Conservation (phyloP, 2,329 filamentous ascomycete species). For the Penicillium expansum region DNA sequence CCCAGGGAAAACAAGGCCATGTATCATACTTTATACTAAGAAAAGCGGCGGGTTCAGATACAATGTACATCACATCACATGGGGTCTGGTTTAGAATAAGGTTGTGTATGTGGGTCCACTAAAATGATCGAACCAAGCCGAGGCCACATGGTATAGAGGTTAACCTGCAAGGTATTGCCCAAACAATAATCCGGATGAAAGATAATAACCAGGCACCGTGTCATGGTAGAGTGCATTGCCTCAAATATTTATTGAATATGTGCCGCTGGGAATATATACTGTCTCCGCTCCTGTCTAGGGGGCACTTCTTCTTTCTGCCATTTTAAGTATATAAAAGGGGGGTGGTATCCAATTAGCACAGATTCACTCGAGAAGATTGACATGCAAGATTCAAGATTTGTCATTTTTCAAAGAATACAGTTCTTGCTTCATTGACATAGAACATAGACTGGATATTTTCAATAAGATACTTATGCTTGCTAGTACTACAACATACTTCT, state of each 20-base stretch:
- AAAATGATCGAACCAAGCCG: not conserved
- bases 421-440: not conserved
- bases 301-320: too few species aligned
- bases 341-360: too few species aligned
- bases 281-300: not conserved
- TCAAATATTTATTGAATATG: too few species aligned
- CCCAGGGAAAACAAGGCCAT: too few species aligned
- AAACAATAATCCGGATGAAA: too few species aligned
- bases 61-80: too few species aligned
- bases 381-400: not conserved
- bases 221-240: not conserved
- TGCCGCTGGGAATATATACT: not conserved
- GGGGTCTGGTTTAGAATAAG: not conserved
- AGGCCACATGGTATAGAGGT: not conserved
- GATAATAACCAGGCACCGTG: not conserved
- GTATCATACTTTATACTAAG: too few species aligned
- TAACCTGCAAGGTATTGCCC: too few species aligned
- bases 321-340: too few species aligned
- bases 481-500: not conserved
- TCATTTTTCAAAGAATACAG: not conserved
- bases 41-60: too few species aligned
- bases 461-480: not conserved
- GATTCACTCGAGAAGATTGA: not conserved
- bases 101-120: not conserved
- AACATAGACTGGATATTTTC: not conserved